Evolutionary conservation across 163 green algal genomes (phyloP).

Genomic region (Coccomyxa subellipsoidea): DNA sequence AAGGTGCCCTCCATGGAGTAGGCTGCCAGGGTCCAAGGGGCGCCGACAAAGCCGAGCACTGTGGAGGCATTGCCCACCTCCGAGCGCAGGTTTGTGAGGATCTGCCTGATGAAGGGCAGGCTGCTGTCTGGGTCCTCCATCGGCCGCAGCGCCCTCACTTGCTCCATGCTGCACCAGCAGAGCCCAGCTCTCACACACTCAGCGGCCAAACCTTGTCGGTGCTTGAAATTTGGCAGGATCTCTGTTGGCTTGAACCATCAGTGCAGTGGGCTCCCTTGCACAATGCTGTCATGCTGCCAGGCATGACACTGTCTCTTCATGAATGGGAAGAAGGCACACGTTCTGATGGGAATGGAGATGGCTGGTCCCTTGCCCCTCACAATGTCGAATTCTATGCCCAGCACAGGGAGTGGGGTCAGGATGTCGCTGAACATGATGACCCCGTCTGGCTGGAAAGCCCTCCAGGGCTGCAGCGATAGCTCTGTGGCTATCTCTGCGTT

Average conservation of each 20-base stretch:
- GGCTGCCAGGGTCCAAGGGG: conserved; percentile 93
- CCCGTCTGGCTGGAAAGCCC: conserved; percentile 90
- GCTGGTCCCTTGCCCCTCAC: conserved; percentile 90
- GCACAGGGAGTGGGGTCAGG: conserved; percentile 92
- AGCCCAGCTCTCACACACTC: too few relatives aligned
- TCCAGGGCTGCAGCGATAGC: conserved; percentile 89
- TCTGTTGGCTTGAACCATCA: too few relatives aligned
- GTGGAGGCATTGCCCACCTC: conserved; percentile 64
- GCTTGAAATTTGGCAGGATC: too few relatives aligned
- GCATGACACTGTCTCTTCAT: too few relatives aligned
- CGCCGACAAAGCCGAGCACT: conserved; percentile 94
- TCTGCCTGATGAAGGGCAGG: conserved; percentile 87
- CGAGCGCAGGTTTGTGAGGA: conserved; percentile 67
- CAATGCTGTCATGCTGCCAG: too few relatives aligned
- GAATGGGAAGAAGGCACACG: conserved; percentile 20
- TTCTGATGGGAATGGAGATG: conserved; percentile 79
- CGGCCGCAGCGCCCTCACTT: conserved; percentile 57
- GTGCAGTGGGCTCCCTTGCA: too few relatives aligned
- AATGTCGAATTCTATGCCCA: conserved; percentile 99
- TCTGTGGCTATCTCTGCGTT: conserved; percentile 96
- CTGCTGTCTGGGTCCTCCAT: conserved; percentile 76
- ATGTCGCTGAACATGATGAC: conserved; percentile 99
- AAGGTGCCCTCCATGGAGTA: conserved; percentile 84
- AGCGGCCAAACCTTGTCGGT: too few relatives aligned
- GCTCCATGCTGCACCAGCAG: conserved; percentile 47